Percentiles rank a stretch among this genome's conserved stretches.
These are phyloP conservation scores for Chimonanthus salicifolius DNA, from an alignment of 164 flowering plant species.

Conservation along the genomic window DNA sequence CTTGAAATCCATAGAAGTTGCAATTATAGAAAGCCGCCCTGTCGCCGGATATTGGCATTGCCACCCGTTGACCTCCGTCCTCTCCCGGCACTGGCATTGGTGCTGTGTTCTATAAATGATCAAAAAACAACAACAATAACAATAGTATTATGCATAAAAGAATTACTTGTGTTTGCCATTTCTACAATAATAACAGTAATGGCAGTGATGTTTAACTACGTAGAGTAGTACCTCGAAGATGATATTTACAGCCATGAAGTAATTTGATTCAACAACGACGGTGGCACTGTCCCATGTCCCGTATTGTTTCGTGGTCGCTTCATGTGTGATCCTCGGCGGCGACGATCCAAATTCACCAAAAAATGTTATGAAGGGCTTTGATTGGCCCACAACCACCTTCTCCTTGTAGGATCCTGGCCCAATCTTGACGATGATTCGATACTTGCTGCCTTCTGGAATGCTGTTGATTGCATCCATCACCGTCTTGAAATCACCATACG, in stretches of 20 bases:
- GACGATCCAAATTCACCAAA: slow-evolving; percentile 38
- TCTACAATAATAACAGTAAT: background rate
- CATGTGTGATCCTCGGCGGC: slow-evolving; percentile 26
- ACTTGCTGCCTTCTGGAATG: slow-evolving; percentile 33
- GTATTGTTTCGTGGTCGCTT: slow-evolving; percentile 34
- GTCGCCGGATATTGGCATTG: slow-evolving; percentile 45
- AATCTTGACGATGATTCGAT: slow-evolving; percentile 33
- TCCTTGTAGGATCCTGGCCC: slow-evolving; percentile 48
- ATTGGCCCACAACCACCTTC: slow-evolving; percentile 36
- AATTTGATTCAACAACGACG: slow-evolving; percentile 36
- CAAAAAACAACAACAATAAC: background rate
- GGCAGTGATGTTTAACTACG: background rate
- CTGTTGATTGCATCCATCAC: slow-evolving; percentile 11
- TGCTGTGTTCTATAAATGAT: slow-evolving; percentile 42
- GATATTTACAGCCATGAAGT: slow-evolving; percentile 49
- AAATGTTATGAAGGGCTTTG: slow-evolving; percentile 47
- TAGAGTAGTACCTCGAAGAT: slow-evolving; percentile 27
- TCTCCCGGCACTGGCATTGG: slow-evolving; percentile 50
- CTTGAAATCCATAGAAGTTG: slow-evolving; percentile 49
- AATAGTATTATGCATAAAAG: too few species aligned
- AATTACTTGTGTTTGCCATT: background rate
- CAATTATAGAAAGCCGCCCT: slow-evolving; percentile 53
- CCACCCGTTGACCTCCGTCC: slow-evolving; percentile 52
- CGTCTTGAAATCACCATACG: background rate
- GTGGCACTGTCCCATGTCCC: slow-evolving; percentile 54